Percentiles rank a stretch among this genome's conserved stretches.
phyloP scores from a whole-genome alignment of 73 alveolate genomes.

The Paraurostyla sp. region DNA sequence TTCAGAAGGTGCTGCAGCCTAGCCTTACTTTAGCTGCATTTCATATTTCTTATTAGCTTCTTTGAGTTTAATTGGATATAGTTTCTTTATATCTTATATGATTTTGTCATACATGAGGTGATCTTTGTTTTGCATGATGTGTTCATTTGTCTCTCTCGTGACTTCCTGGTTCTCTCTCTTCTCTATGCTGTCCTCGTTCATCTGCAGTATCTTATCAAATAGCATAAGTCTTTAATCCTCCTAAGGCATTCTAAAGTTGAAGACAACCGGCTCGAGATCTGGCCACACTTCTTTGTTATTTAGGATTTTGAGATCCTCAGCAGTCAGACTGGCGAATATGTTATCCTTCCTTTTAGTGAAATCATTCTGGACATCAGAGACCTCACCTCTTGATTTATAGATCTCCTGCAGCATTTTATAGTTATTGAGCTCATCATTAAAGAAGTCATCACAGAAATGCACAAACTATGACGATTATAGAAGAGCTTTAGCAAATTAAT shows the following conservation, averaged over 20 bases:
- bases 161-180: constrained; percentile 26
- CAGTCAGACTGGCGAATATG: neutral
- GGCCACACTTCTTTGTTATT: neutral
- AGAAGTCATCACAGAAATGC: constrained; percentile 59
- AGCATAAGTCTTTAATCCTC: constrained; percentile 38
- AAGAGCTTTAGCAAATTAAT: constrained; percentile 19
- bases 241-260: constrained; percentile 54
- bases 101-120: constrained; percentile 13
- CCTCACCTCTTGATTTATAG: constrained; percentile 23
- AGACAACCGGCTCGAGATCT: constrained; percentile 37
- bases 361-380: neutral
- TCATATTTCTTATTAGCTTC: neutral
- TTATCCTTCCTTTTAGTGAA: neutral
- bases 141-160: constrained; percentile 20
- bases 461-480: constrained; percentile 42
- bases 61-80: constrained; percentile 46
- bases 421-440: constrained; percentile 55
- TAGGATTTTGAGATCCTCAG: neutral
- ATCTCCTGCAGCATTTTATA: constrained; percentile 24
- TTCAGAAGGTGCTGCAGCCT: too few species aligned
- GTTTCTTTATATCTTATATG: constrained; percentile 26
- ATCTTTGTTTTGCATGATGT: neutral
- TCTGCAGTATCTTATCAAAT: constrained; percentile 29
- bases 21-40: neutral
- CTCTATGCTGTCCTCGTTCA: constrained; percentile 30